Percentiles rank a stretch among this genome's conserved stretches.
These are phyloP conservation scores for Poronia punctata DNA, from an alignment of 495 filamentous ascomycete genomes.

Conservation along the genomic window DNA sequence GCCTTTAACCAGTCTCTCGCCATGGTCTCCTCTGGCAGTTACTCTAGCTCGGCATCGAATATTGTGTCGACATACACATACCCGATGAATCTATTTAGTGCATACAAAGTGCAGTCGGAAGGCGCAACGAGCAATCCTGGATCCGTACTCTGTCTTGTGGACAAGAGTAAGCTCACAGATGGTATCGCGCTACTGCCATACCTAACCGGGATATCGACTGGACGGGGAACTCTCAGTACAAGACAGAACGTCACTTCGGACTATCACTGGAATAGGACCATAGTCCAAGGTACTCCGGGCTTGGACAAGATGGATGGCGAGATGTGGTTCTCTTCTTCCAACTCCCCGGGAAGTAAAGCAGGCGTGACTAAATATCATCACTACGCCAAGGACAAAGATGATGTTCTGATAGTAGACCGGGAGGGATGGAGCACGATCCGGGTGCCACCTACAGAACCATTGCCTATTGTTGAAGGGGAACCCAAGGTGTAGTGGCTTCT, in stretches of 20 bases:
- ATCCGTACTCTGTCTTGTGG: constrained; percentile 19
- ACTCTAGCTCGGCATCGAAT: constrained; percentile 38
- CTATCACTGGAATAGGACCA: constrained; percentile 24
- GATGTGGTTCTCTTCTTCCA: constrained; percentile 19
- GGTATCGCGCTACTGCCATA: constrained; percentile 17
- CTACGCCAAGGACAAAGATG: constrained; percentile 20
- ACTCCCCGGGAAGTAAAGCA: background rate
- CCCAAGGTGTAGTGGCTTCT: constrained; percentile 7
- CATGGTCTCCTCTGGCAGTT: constrained; percentile 54
- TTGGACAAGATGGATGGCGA: constrained; percentile 21
- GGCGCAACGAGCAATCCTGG: constrained; percentile 21
- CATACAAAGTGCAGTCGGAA: constrained; percentile 17
- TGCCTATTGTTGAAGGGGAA: constrained; percentile 13
- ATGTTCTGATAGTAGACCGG: constrained; percentile 11
- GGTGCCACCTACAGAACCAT: constrained; percentile 14
- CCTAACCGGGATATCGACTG: constrained; percentile 12
- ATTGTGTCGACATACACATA: constrained; percentile 24
- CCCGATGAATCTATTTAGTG: constrained; percentile 23
- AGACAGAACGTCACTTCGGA: constrained; percentile 22
- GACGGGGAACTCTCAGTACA: constrained; percentile 9
- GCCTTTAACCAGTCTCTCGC: constrained; percentile 57
- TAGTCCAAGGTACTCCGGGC: constrained; percentile 16
- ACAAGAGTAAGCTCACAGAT: constrained; percentile 17
- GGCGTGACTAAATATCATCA: constrained; percentile 11
- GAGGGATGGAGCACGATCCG: constrained; percentile 11